Evolutionary conservation across 2,329 filamentous ascomycete genomes (phyloP).

Genomic region (Immersiporthe knoxdaviesiana): DNA sequence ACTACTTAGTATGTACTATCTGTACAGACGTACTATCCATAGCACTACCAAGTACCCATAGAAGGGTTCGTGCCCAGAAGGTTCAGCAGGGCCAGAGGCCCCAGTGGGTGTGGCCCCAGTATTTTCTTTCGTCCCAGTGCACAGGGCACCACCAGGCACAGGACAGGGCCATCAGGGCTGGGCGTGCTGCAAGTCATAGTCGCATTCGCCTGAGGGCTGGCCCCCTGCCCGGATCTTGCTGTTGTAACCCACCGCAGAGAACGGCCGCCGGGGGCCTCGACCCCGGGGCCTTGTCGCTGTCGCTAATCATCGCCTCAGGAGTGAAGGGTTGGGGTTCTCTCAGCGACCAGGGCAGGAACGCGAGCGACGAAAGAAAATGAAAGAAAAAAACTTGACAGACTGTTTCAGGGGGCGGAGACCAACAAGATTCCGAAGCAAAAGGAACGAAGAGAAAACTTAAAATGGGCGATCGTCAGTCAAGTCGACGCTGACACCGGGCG

Average conservation of each 20-base stretch:
- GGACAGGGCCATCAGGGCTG: conserved; percentile 1
- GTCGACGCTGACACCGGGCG: background rate
- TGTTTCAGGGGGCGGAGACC: background rate
- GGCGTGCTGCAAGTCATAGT: conserved; percentile 22
- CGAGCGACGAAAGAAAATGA: no score
- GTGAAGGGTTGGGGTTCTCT: background rate
- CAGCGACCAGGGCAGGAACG: background rate
- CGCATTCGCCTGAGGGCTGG: conserved; percentile 20
- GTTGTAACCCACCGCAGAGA: background rate
- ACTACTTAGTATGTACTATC: no score
- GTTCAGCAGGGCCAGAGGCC: background rate
- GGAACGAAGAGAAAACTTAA: background rate
- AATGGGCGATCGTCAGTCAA: background rate
- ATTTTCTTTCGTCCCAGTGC: background rate
- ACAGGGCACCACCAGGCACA: conserved; percentile 13
- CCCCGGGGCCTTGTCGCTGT: background rate
- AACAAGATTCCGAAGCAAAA: background rate
- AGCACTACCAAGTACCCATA: background rate
- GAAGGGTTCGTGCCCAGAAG: background rate
- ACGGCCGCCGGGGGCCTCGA: conserved; percentile 5
- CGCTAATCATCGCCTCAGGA: background rate
- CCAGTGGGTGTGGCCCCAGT: background rate
- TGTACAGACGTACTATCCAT: no score
- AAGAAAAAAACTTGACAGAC: no score
- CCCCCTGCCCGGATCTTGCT: background rate